Base-by-base conservation (phyloP, 176 grass and related monocot genomes). In the Paspalum vaginatum region DNA sequence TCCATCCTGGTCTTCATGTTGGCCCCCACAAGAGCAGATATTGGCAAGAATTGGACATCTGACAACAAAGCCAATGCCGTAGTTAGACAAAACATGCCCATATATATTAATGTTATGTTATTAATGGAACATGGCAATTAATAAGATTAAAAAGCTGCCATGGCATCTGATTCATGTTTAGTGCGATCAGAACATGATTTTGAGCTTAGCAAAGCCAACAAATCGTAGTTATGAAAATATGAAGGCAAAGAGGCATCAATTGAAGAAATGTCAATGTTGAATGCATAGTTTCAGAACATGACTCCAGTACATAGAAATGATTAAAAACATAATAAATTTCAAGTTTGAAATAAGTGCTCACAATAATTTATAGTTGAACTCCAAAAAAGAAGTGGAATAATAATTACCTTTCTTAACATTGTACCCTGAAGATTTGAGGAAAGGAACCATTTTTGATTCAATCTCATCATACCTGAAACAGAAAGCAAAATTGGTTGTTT, bases 1-100 rank as follows among this genome's bases (percentile, higher is more conserved):
- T 93, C 92, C 78, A 98, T 57, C 81, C 88, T 86, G 32, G 85
- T 92, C 77, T 93, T 93, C 88, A 98, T 95, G 85, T 98, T 98
- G 59, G 77, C 44, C 44, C 95, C 95, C 79, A 91, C 6, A 85
- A 98, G 89, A 69, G 92, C 95, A 87, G 92, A 95, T 50, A 95
- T 91, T 61, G 95, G 95, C 77, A 98, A 88, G 49, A 98, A 98
- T 15, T 95, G 90, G 44, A 98, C 90, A 76, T 98, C 95, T 95
- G 81, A 26, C 27, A 85, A 90, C 72, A 79, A 84, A 83, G 37
- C 9, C 50, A 85, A 81, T 65, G 59, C 39, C 40, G 3, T 32
- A 62, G 75, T 83, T 32, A 86, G 58, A 78, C 81, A 85, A 52
- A 73, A 71, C 26, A 27, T 53, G 11, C 21, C 20, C n/a, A 24